These are phyloP conservation scores for Candida wancherniae DNA, from an alignment of 805 yeast genomes.

Conservation along the genomic window DNA sequence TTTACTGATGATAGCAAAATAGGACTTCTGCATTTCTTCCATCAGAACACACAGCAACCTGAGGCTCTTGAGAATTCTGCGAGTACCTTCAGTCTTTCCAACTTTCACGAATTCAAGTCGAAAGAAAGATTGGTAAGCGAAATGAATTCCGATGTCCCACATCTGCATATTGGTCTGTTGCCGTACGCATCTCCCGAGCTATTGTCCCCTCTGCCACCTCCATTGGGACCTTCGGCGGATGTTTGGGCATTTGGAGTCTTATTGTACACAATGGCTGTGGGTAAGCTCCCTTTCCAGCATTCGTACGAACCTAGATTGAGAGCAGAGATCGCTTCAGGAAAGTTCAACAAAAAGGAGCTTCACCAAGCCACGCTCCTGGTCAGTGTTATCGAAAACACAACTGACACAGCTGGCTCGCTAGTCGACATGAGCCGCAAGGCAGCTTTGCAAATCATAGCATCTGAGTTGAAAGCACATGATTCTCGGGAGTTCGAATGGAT, in stretches of 20 bases:
- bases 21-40: conserved; percentile 25
- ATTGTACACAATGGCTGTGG: conserved; percentile 65
- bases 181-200: conserved; percentile 93
- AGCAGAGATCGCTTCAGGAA: conserved; percentile 65
- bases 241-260: conserved; percentile 90
- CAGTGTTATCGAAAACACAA: conserved; percentile 21
- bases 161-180: conserved; percentile 76
- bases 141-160: conserved; percentile 46
- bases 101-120: conserved; percentile 14
- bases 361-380: conserved; percentile 34
- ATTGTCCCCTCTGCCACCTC: conserved; percentile 55
- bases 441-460: conserved; percentile 8
- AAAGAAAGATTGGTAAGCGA: conserved; percentile 12
- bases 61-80: too few species aligned
- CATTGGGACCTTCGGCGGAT: conserved; percentile 67
- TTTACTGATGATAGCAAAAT: conserved; percentile 30
- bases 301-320: conserved; percentile 76
- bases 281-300: conserved; percentile 78
- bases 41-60: too few species aligned
- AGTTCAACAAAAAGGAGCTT: conserved; percentile 47
- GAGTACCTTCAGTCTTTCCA: conserved; percentile 5
- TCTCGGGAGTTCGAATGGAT: conserved; percentile 24
- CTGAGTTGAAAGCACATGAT: conserved; percentile 19
- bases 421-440: conserved; percentile 11
- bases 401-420: conserved; percentile 11